These are phyloP conservation scores for Fraxinus baroniana DNA, from an alignment of 305 asterid genomes.

Conservation along the genomic window DNA sequence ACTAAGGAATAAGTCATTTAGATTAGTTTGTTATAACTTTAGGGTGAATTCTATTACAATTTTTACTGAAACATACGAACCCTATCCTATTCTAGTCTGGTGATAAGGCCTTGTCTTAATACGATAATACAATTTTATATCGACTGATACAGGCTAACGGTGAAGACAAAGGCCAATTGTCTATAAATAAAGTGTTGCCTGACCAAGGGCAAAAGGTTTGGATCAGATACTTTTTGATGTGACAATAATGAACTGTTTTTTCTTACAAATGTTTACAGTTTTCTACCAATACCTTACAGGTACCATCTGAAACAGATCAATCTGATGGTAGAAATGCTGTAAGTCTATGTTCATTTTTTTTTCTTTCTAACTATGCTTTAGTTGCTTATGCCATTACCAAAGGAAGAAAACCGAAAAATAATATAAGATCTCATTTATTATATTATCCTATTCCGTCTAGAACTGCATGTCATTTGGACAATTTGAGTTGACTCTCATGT, in stretches of 20 bases:
- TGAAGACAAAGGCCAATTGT: slow-evolving; percentile 26
- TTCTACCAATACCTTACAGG: slow-evolving; percentile 29
- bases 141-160: slow-evolving; percentile 28
- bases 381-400: not conserved
- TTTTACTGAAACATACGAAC: not conserved
- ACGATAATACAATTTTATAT: not conserved
- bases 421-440: not conserved
- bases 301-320: slow-evolving; percentile 24
- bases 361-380: not conserved
- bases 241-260: not conserved
- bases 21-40: not conserved
- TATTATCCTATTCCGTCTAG: not conserved
- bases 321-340: slow-evolving; percentile 56
- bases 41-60: not conserved
- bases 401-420: not conserved
- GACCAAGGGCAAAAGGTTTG: slow-evolving; percentile 26
- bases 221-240: not conserved
- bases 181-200: slow-evolving; percentile 17
- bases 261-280: not conserved
- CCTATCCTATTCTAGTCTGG: not conserved
- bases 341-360: slow-evolving; percentile 27
- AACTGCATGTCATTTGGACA: not conserved
- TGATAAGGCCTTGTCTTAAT: not conserved
- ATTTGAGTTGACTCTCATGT: not conserved
- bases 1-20: not conserved